Evolutionary conservation across 306 rosid species (phyloP).

Genomic region (Cucurbita moschata): DNA sequence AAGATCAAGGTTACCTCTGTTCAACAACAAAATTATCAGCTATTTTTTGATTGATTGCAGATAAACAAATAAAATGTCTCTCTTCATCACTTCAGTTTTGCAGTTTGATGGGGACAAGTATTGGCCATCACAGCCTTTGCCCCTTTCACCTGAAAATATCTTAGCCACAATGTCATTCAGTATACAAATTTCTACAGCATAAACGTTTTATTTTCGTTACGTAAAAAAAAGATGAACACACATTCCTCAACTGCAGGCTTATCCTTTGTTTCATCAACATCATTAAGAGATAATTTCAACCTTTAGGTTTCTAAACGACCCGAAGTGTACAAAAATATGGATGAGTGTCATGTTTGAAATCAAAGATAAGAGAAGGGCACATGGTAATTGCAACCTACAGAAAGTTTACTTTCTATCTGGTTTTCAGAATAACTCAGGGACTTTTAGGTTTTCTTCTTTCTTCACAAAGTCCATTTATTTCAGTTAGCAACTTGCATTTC

Average conservation of each 20-base stretch:
- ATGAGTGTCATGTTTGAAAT: neutral
- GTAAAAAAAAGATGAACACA: neutral
- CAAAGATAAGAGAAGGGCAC: neutral
- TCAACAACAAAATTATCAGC: neutral
- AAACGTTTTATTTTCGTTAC: neutral
- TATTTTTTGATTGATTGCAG: neutral
- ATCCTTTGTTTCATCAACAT: neutral
- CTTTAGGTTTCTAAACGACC: neutral
- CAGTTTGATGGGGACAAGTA: neutral
- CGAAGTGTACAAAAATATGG: neutral
- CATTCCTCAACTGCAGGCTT: slow-evolving; percentile 1
- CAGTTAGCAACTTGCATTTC: neutral
- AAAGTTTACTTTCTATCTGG: neutral
- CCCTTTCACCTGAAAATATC: neutral
- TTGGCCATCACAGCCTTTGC: neutral
- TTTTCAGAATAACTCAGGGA: neutral
- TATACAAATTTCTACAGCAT: neutral
- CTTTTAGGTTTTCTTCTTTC: neutral
- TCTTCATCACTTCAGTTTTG: neutral
- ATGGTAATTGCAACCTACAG: neutral
- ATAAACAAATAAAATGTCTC: neutral
- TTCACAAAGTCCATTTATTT: neutral
- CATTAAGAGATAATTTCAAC: neutral
- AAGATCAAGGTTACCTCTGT: neutral
- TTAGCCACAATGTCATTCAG: neutral